Percentiles rank a stretch among this genome's conserved stretches.
Evolutionary conservation across 805 yeast species (phyloP).

Genomic region (Yamadazyma kitorensis): DNA sequence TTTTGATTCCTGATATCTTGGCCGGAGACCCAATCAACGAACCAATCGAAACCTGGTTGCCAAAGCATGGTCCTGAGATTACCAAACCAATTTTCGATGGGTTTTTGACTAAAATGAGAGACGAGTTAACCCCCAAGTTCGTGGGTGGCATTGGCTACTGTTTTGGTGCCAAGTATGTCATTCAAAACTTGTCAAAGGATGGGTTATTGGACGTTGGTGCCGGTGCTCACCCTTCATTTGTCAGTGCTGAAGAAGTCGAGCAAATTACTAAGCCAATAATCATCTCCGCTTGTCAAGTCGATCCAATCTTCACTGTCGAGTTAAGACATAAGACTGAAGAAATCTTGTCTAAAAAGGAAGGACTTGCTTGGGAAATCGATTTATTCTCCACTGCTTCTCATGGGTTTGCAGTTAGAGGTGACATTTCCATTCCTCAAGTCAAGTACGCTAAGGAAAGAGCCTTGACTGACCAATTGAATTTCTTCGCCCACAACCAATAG

Average conservation of each 20-base stretch:
- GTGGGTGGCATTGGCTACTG: conserved; percentile 74
- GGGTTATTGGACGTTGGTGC: conserved; percentile 50
- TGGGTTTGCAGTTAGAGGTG: conserved; percentile 83
- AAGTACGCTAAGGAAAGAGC: conserved; percentile 69
- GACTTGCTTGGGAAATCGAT: conserved; percentile 55
- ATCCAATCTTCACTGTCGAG: conserved; percentile 59
- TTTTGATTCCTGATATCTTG: conserved; percentile 74
- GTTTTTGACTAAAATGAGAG: conserved; percentile 45
- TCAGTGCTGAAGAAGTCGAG: conserved; percentile 61
- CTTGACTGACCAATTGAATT: conserved; percentile 42
- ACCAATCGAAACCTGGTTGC: conserved; percentile 46
- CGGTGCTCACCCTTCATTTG: conserved; percentile 81
- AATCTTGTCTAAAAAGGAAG: conserved; percentile 42
- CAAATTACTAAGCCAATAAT: conserved; percentile 55
- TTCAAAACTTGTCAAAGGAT: conserved; percentile 47
- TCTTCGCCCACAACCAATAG: conserved; percentile 12
- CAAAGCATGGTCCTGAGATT: conserved; percentile 47
- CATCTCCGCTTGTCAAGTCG: conserved; percentile 75
- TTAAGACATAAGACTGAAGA: conserved; percentile 61
- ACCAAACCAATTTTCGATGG: conserved; percentile 48
- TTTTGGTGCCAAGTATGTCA: conserved; percentile 73
- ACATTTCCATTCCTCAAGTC: conserved; percentile 48
- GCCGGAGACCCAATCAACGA: conserved; percentile 40
- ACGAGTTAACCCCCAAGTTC: conserved; percentile 28
- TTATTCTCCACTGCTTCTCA: conserved; percentile 64